These are phyloP conservation scores for Achaetomium macrosporum DNA, from an alignment of 2,329 filamentous ascomycete species.

Conservation along the genomic window DNA sequence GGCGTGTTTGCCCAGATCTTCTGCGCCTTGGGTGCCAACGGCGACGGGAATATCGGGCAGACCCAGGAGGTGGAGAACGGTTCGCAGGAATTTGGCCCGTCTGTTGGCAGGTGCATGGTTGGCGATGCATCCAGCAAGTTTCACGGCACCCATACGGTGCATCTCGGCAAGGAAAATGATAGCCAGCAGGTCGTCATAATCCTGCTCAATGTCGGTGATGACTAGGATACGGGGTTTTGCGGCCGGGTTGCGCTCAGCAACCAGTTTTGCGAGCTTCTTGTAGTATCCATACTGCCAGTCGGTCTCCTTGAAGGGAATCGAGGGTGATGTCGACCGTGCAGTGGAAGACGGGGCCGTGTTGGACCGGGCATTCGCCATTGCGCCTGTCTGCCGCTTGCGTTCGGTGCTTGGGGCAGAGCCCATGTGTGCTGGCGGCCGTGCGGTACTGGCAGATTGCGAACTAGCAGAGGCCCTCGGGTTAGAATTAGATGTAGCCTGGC, in stretches of 20 bases:
- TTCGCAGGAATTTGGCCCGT: constrained; percentile 15
- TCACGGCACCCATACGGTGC: constrained; percentile 16
- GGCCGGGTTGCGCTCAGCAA: constrained; percentile 1
- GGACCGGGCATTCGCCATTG: no score
- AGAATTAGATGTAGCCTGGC: no score
- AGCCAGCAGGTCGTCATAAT: constrained; percentile 19
- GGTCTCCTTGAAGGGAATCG: no score
- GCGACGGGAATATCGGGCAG: constrained; percentile 10
- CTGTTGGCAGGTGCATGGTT: constrained; percentile 11
- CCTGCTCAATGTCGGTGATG: constrained; percentile 19
- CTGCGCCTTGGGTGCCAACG: constrained; percentile 3
- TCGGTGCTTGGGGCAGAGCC: no score
- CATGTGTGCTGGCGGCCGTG: no score
- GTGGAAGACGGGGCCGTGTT: no score
- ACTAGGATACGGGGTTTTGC: constrained; percentile 14
- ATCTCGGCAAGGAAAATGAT: constrained; percentile 20
- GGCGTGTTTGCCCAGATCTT: background rate
- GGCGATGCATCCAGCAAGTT: constrained; percentile 16
- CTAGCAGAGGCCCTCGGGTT: no score
- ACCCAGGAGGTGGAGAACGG: constrained; percentile 8
- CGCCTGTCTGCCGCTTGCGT: no score
- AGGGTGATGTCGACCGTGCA: no score
- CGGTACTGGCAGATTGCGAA: no score
- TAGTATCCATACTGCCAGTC: background rate
- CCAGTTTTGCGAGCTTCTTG: constrained; percentile 2